Percentiles rank a stretch among this genome's conserved stretches.
These are phyloP conservation scores for Coniochaeta sp. DNA, from an alignment of 2,329 filamentous ascomycete genomes.

Conservation along the genomic window DNA sequence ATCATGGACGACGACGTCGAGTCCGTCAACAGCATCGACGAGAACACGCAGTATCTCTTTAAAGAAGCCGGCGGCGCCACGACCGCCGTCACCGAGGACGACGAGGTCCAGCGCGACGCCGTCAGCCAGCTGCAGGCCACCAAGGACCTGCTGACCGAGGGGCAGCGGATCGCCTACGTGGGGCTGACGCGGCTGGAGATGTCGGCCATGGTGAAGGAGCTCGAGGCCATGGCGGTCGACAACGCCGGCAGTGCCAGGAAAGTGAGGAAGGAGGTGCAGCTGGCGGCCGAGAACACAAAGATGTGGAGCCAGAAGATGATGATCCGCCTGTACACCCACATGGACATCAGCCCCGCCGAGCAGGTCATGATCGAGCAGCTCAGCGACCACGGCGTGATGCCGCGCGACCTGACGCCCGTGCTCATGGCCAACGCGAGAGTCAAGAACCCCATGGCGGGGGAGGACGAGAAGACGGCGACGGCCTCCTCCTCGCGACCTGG, in stretches of 20 bases:
- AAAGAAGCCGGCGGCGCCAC: constrained; percentile 45
- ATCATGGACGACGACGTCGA: constrained; percentile 90
- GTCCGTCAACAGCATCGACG: constrained; percentile 92
- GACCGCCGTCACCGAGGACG: constrained; percentile 55
- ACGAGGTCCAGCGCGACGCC: constrained; percentile 80
- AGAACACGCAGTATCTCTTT: constrained; percentile 94
- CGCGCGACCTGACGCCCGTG: constrained; percentile 73
- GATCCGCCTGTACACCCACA: constrained; percentile 87
- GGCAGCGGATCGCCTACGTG: constrained; percentile 93
- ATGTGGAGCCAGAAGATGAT: constrained; percentile 99
- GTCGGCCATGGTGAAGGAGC: constrained; percentile 61
- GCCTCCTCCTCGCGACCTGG: not conserved
- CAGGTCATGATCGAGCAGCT: constrained; percentile 99
- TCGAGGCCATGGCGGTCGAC: constrained; percentile 34
- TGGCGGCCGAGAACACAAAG: constrained; percentile 69
- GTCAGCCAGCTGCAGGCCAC: constrained; percentile 90
- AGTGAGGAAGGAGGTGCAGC: constrained; percentile 63
- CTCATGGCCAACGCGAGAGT: constrained; percentile 90
- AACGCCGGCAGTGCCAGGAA: constrained; percentile 47
- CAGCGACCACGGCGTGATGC: constrained; percentile 81
- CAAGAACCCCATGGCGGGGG: constrained; percentile 77
- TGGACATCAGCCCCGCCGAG: constrained; percentile 88
- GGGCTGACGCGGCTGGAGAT: constrained; percentile 80
- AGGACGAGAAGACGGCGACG: constrained; percentile 1
- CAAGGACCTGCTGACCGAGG: constrained; percentile 90